Evolutionary conservation across 148 eudicot genomes (phyloP), one percentile per base, ranked within the genome.

Genomic region (Rhododendron griersonianum): DNA sequence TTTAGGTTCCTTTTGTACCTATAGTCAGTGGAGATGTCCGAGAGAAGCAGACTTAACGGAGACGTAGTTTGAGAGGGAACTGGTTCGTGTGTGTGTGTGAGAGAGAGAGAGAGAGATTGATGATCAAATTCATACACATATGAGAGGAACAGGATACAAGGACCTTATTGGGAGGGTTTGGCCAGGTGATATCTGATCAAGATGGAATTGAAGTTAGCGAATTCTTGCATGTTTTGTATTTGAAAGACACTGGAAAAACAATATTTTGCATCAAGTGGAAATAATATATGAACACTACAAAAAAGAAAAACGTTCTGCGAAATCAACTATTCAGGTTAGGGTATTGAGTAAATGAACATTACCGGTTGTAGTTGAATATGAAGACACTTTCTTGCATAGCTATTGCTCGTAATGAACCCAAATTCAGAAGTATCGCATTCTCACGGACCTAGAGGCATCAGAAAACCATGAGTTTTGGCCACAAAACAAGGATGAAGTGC

Each of bases 311-410:
- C 16, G 11, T 69, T 28, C 75, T 30, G 37, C 15, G 4, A 69
- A 69, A 69, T 69, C 33, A 69, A 69, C 75, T 30, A 69, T 69
- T 69, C 39, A 3, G 75, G 75, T 28, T 11, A 30, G 75, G 74
- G 18, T 37, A 53, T 74, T 28, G 35, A 80, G 85, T 25, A 80
- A 63, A 10, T 59, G 84, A 88, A 79, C 55, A 48, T 77, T 93
- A 97, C 99, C 98, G 92, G 88, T 97, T 93, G 88, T 95, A 97
- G 85, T 97, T 95, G 88, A 97, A 97, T 89, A 97, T 93, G 67
- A 94, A 92, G 84, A 97, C 99, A 79, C 93, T 77, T 84, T 97
- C 98, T 90, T 95, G 95, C 99, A 97, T 97, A 86, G 91, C 98
- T 86, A 97, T 97, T 37, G 99, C 98, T 80, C 99, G 92, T 81